Evolutionary conservation across 2,329 filamentous ascomycete species (phyloP).

Genomic region (Talaromyces funiculosus): DNA sequence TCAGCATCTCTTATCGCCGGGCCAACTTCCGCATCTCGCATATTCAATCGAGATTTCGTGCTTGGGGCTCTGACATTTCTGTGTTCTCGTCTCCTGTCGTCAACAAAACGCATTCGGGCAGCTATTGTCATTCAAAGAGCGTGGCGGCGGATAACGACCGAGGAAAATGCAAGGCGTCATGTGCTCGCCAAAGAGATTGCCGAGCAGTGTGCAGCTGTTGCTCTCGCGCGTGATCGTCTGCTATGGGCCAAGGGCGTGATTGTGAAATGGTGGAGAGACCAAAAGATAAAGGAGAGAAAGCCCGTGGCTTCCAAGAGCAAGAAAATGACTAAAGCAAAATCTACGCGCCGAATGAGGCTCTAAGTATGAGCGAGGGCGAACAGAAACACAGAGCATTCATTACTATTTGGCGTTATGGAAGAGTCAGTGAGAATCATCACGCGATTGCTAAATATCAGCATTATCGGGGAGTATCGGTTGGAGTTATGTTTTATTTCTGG

Average conservation of each 20-base stretch:
- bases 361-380: background rate
- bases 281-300: conserved; percentile 18
- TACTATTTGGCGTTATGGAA: background rate
- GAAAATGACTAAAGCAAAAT: background rate
- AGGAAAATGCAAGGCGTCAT: conserved; percentile 19
- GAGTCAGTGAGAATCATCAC: background rate
- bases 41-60: conserved; percentile 52
- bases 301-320: background rate
- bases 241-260: conserved; percentile 34
- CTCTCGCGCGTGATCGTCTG: conserved; percentile 39
- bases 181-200: conserved; percentile 24
- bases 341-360: background rate
- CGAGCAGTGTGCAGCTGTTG: conserved; percentile 42
- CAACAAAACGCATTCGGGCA: conserved; percentile 46
- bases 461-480: background rate
- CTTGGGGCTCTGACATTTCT: conserved; percentile 55
- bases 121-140: conserved; percentile 49
- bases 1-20: conserved; percentile 42
- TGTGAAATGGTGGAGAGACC: conserved; percentile 29
- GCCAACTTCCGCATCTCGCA: conserved; percentile 26
- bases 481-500: background rate
- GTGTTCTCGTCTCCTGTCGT: conserved; percentile 52
- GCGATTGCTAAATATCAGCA: background rate
- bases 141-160: conserved; percentile 38
- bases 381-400: background rate